A percentile compares a stretch with the other conserved stretches of the same genome.
Evolutionary conservation across 257 asterid species (phyloP).

Genomic region (Penstemon davidsonii): DNA sequence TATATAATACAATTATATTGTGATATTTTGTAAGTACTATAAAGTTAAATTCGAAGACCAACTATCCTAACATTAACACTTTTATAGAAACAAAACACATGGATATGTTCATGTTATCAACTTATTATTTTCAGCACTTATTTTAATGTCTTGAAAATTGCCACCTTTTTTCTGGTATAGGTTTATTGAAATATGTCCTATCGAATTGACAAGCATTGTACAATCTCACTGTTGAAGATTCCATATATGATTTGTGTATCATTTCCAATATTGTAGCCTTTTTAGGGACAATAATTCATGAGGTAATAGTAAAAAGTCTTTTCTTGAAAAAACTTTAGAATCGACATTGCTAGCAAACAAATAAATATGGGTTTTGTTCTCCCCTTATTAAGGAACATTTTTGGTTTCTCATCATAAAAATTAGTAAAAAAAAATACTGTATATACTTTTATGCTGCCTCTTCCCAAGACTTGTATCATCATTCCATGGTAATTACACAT

Average conservation of each 20-base stretch:
- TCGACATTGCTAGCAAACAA: conserved; percentile 21
- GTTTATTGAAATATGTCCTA: conserved; percentile 10
- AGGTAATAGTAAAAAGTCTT: conserved; percentile 18
- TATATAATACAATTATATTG: too few relatives aligned
- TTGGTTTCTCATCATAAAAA: conserved; percentile 21
- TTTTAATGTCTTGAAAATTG: neutral
- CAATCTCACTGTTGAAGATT: conserved; percentile 27
- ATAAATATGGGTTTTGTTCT: conserved; percentile 30
- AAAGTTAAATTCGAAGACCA: too few relatives aligned
- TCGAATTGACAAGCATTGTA: conserved; percentile 21
- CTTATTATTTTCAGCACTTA: neutral
- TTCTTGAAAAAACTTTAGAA: neutral
- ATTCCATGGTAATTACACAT: conserved; percentile 5
- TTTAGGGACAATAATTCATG: conserved; percentile 30
- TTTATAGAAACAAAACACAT: neutral
- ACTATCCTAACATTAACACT: neutral
- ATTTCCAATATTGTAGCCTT: conserved; percentile 22
- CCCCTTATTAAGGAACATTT: conserved; percentile 24
- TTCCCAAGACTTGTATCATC: conserved; percentile 26
- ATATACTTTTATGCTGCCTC: conserved; percentile 23
- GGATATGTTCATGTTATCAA: neutral
- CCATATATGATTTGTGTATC: conserved; percentile 14
- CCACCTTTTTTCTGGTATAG: conserved; percentile 13
- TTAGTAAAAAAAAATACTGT: conserved; percentile 21
- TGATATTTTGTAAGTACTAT: too few relatives aligned